phyloP scores from a whole-genome alignment of 768 basidiomycete species.

The Coprinopsis marcescibilis region DNA sequence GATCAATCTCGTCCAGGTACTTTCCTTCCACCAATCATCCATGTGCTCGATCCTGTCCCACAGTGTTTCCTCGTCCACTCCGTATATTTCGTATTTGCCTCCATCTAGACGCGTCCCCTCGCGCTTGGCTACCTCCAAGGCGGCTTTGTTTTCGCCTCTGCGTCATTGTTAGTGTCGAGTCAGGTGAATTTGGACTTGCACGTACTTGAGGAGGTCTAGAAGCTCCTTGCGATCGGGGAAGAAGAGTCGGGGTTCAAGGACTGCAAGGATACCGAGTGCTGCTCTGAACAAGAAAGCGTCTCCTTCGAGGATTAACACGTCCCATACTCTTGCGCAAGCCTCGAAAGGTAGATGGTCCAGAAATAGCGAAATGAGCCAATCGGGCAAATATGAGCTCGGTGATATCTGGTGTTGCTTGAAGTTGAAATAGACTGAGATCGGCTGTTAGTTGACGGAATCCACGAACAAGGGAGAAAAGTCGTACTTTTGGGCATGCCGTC shows the following conservation, averaged over 20 bases:
- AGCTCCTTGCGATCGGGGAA: conserved; percentile 81
- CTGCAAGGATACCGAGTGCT: conserved; percentile 74
- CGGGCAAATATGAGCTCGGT: conserved; percentile 73
- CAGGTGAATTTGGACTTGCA: conserved; percentile 16
- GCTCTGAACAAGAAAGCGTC: conserved; percentile 87
- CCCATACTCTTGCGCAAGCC: conserved; percentile 85
- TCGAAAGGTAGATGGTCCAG: conserved; percentile 87
- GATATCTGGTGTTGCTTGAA: conserved; percentile 92
- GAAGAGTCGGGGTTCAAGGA: conserved; percentile 81
- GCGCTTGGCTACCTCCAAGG: conserved; percentile 75
- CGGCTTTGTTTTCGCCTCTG: conserved; percentile 81
- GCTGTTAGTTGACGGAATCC: conserved; percentile 7
- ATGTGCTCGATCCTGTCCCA: conserved; percentile 80
- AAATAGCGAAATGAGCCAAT: conserved; percentile 80
- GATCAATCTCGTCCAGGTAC: conserved; percentile 79
- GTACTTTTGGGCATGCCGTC: conserved; percentile 92
- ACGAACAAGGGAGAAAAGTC: conserved; percentile 15
- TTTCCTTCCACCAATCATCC: conserved; percentile 92
- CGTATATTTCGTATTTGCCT: conserved; percentile 82
- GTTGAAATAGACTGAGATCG: conserved; percentile 75
- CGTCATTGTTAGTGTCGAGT: conserved; percentile 5
- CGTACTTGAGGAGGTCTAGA: conserved; percentile 67
- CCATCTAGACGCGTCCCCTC: conserved; percentile 57
- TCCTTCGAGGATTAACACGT: conserved; percentile 81
- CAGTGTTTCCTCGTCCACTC: conserved; percentile 76